Percentiles rank a stretch among this genome's conserved stretches.
phyloP scores from a whole-genome alignment of 257 asterid species.

The Nicotiana knightiana region DNA sequence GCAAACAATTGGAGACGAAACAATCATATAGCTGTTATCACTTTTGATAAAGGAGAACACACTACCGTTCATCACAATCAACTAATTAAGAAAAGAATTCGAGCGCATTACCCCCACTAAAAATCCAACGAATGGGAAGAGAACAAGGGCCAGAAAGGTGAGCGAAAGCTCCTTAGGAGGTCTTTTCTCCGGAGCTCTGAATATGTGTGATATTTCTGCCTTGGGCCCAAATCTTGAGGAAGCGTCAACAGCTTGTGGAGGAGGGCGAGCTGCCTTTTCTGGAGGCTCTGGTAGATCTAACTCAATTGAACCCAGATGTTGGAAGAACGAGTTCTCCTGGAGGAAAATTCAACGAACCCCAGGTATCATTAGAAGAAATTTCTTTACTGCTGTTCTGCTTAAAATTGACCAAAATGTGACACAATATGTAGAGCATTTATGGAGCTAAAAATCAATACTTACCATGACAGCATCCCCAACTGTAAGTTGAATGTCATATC shows the following conservation, averaged over 20 bases:
- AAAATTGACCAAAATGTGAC: conserved; percentile 11
- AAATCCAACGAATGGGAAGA: conserved; percentile 78
- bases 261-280: conserved; percentile 89
- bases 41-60: not conserved
- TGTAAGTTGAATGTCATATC: conserved; percentile 75
- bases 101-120: conserved; percentile 63
- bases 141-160: conserved; percentile 70
- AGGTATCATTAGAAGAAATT: conserved; percentile 6
- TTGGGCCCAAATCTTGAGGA: conserved; percentile 81
- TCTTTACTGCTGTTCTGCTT: not conserved
- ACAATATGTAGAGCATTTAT: conserved; percentile 5
- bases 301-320: conserved; percentile 63
- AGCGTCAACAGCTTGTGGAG: conserved; percentile 63
- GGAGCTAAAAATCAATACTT: conserved; percentile 26
- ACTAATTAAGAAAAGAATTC: not conserved
- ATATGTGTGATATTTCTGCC: conserved; percentile 85
- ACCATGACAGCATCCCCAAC: conserved; percentile 93
- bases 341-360: conserved; percentile 52
- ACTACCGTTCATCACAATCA: not conserved
- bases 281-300: conserved; percentile 94
- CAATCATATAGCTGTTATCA: not conserved
- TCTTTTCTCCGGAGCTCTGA: conserved; percentile 80
- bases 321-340: conserved; percentile 95
- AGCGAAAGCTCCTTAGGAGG: conserved; percentile 81
- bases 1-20: not conserved